Evolutionary conservation across 2,329 filamentous ascomycete species (phyloP), one percentile per base, ranked within the genome.

Genomic region (Xylariaceae sp.): DNA sequence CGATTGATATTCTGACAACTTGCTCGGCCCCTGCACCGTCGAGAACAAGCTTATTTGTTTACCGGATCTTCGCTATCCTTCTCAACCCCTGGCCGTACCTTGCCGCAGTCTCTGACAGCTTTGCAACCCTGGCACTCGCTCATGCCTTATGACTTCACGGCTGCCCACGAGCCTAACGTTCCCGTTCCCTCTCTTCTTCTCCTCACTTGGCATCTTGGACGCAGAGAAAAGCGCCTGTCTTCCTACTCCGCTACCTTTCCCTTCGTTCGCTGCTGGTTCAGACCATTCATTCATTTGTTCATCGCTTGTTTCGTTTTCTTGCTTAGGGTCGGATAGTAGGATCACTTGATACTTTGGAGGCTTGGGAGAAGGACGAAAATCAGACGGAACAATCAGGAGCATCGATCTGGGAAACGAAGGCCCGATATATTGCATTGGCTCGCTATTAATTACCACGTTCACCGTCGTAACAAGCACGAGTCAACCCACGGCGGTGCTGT

Each of bases 241-340:
- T 63, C 62, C 67, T 67, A 62, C 62, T 66, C 55, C 55, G 58
- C 61, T 61, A 66, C 67, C 64, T 66, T 72, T 74, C 66, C 64
- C 62, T 71, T 66, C 64, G 57, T 65, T 65, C 67, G 68, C 80
- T 82, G 79, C 81, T 83, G 78, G 79, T 71, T 81, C 78, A 82
- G 78, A 78, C 72, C 70, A 62, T 68, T 76, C 71, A 69, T 73
- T 76, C 47, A 47, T 53, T 71, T 62, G 70, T 66, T 65, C 68
- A 64, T 68, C 65, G 56, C 53, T 59, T 58, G 59, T 63, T 48
- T 5, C 36, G 63, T 55, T 59, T 62, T 53, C 55, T 61, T 66
- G 56, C 57, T 50, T 51, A 53, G 48, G 42, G 51, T 62, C 49
- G 58, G 53, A 54, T 56, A 61, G 53, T 60, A 59, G 45, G 52